Evolutionary conservation across 2,329 filamentous ascomycete genomes (phyloP).

Genomic region (Elsinoe arachidis): DNA sequence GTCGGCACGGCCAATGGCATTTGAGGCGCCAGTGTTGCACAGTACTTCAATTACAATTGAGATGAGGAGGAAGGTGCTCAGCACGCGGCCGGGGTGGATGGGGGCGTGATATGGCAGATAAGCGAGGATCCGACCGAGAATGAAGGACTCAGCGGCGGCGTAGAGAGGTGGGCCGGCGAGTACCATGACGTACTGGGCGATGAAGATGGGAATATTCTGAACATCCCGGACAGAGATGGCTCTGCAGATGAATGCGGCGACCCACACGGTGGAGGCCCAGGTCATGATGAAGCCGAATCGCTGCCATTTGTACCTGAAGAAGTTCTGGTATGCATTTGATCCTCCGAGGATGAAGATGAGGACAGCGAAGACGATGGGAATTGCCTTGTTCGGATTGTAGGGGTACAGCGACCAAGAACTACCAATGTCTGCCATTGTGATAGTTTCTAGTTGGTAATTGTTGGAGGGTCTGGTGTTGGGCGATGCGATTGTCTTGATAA

Average conservation of each 20-base stretch:
- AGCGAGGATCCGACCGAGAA: conserved; percentile 51
- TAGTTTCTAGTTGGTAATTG: background rate
- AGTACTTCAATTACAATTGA: conserved; percentile 44
- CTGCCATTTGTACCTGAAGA: conserved; percentile 23
- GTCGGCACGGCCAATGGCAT: conserved; percentile 31
- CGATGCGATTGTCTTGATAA: no score
- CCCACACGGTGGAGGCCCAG: conserved; percentile 24
- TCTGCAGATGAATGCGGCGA: conserved; percentile 47
- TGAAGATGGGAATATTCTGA: conserved; percentile 32
- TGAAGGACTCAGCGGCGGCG: conserved; percentile 53
- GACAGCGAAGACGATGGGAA: conserved; percentile 46
- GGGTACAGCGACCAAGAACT: conserved; percentile 20
- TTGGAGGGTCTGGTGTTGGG: no score
- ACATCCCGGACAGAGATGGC: conserved; percentile 46
- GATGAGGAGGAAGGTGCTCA: conserved; percentile 49
- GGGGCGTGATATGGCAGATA: conserved; percentile 54
- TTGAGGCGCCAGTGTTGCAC: conserved; percentile 43
- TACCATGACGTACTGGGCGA: conserved; percentile 34
- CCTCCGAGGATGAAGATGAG: conserved; percentile 39
- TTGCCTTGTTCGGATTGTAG: conserved; percentile 43
- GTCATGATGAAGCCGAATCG: conserved; percentile 21
- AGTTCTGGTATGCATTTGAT: conserved; percentile 48
- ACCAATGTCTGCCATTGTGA: background rate
- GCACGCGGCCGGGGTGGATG: conserved; percentile 49
- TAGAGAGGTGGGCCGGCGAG: conserved; percentile 46